Percentiles rank a stretch among this genome's conserved stretches.
phyloP scores from a whole-genome alignment of 345 rosid species.

The Populus ilicifolia region DNA sequence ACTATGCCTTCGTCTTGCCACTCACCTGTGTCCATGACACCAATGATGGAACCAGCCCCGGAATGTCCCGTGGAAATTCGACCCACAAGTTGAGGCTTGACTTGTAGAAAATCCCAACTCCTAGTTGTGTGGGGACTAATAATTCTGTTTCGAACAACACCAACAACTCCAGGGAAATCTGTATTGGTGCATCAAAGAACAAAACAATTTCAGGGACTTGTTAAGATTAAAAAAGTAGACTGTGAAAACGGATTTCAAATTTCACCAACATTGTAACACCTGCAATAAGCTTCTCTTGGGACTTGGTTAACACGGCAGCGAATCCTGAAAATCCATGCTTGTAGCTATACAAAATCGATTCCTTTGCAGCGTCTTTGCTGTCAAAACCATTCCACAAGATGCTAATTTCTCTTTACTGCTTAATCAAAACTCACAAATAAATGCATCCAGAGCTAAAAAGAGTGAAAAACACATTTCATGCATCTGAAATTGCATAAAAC shows the following conservation, averaged over 20 bases:
- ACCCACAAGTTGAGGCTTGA: constrained; percentile 32
- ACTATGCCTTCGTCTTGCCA: neutral
- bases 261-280: neutral
- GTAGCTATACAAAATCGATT: constrained; percentile 61
- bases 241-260: neutral
- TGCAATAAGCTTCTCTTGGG: constrained; percentile 28
- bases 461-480: neutral
- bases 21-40: constrained; percentile 48
- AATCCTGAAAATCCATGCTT: constrained; percentile 75
- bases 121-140: constrained; percentile 60
- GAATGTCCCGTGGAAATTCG: constrained; percentile 39
- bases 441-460: neutral
- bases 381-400: constrained; percentile 4
- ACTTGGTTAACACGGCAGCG: constrained; percentile 59
- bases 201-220: neutral
- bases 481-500: neutral
- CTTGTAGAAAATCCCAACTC: constrained; percentile 59
- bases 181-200: neutral
- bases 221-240: neutral
- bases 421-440: neutral
- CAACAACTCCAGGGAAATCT: constrained; percentile 9
- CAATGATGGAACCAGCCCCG: constrained; percentile 67
- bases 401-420: neutral
- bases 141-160: constrained; percentile 51
- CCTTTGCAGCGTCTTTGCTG: constrained; percentile 50